Percentiles rank a stretch among this genome's conserved stretches.
Evolutionary conservation across 2,329 filamentous ascomycete genomes (phyloP).

Genomic region (Passalora sequoiae): DNA sequence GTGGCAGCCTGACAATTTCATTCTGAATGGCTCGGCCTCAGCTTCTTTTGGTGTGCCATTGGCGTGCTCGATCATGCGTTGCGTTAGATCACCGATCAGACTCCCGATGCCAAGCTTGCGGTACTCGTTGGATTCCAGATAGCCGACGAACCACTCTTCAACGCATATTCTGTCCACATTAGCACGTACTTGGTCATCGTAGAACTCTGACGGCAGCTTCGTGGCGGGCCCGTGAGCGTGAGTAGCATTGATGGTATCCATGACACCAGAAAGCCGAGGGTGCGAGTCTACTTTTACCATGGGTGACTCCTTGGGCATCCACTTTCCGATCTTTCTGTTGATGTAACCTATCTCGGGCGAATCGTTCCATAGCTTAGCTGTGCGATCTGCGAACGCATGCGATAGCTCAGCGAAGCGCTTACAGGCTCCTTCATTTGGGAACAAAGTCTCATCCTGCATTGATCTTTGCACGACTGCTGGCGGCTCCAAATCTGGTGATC

Average conservation of each 20-base stretch:
- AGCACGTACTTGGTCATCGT: constrained; percentile 64
- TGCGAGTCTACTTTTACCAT: constrained; percentile 76
- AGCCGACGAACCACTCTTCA: constrained; percentile 92
- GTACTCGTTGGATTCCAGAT: constrained; percentile 78
- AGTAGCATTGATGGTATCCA: constrained; percentile 90
- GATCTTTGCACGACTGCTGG: constrained; percentile 44
- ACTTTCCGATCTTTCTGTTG: constrained; percentile 70
- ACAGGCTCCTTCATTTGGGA: constrained; percentile 47
- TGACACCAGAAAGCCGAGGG: constrained; percentile 79
- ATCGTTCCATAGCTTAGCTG: constrained; percentile 47
- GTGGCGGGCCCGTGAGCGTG: constrained; percentile 77
- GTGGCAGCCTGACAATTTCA: constrained; percentile 81
- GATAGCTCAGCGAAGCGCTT: constrained; percentile 45
- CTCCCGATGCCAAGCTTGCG: constrained; percentile 81
- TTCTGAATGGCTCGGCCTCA: constrained; percentile 54
- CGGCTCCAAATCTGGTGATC: constrained; percentile 40
- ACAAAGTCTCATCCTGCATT: constrained; percentile 47
- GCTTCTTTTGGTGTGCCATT: constrained; percentile 36
- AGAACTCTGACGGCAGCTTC: constrained; percentile 76
- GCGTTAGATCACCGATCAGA: constrained; percentile 75
- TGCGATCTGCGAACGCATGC: constrained; percentile 44
- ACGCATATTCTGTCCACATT: constrained; percentile 70
- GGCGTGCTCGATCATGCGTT: constrained; percentile 43
- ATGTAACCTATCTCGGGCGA: constrained; percentile 79
- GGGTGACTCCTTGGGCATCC: constrained; percentile 67